A percentile compares a stretch with the other conserved stretches of the same genome.
Conservation (phyloP, 495 filamentous ascomycete genomes). For the Annulohypoxylon stygium region DNA sequence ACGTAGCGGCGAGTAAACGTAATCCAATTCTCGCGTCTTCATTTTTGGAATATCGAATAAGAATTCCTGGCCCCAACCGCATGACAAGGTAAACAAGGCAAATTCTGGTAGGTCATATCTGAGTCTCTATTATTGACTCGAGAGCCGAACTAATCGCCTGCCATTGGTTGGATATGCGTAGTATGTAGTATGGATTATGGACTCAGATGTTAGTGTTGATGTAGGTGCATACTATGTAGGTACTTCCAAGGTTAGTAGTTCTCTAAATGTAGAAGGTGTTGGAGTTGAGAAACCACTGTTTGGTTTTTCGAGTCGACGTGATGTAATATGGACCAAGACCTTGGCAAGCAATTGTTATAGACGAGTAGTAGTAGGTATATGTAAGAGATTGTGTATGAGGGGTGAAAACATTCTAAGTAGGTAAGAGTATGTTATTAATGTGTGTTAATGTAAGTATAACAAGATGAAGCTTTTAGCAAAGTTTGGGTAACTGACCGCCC, state of each 20-base stretch:
- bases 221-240: background rate
- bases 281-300: background rate
- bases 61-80: conserved; percentile 1
- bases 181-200: background rate
- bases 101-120: background rate
- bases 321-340: background rate
- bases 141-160: background rate
- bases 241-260: background rate
- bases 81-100: conserved; percentile 5
- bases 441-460: background rate
- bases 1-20: conserved; percentile 13
- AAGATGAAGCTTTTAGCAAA: background rate
- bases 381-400: background rate
- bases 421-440: no score
- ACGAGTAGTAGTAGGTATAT: background rate
- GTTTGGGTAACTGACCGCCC: background rate
- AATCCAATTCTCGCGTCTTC: conserved; percentile 14
- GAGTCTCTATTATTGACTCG: conserved; percentile 11
- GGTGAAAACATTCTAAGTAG: no score
- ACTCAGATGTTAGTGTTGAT: background rate
- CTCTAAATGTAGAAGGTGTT: conserved; percentile 4
- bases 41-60: conserved; percentile 4
- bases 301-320: background rate
- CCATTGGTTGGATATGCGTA: conserved; percentile 1
- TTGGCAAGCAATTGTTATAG: background rate